Evolutionary conservation across 140 eudicot species (phyloP), one percentile per base, ranked within the genome.

Genomic region (Anethum foeniculum): DNA sequence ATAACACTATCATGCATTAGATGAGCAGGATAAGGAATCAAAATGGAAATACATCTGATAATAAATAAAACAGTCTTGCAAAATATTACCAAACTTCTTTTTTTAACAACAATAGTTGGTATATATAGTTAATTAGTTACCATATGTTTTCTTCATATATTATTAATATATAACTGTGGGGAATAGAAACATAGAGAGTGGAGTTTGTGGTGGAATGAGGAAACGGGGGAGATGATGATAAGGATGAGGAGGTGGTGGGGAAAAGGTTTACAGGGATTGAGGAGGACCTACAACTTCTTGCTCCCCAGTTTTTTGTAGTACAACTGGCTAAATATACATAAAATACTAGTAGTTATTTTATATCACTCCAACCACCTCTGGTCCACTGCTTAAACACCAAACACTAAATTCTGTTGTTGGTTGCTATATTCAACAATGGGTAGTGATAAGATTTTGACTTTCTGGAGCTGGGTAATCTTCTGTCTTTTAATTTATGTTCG

Each of bases 151-250:
- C 1, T 54, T 54, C 11, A 19, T 54, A 4, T 18, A 18, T 1
- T 51, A 51, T 3, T 39, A 39, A 1, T 39, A 39, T 34, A 49
- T 49, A 14, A 51, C 8, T 25, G 36, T 0, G 36, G 36, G 36
- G 36, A 1, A 56, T 21, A 56, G 3, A n/a, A 10, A 2, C 16
- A 8, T 25, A 25, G 71, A 5, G 19, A 62, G 71, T 62, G 71
- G 71, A 62, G 71, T 62, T 62, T 62, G 71, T 27, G 71, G 71
- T 62, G 71, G 71, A 62, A 62, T 62, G 7, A 62, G 71, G 71
- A 62, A 27, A 27, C 71, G 71, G 71, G 71, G 71, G 32, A 21
- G 67, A 60, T 62, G 71, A 27, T 62, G 71, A 62, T 62, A 62
- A 62, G 36, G 71, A 62, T 25, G 71, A 62, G 36, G 36, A 62